Percentiles rank a stretch among this genome's conserved stretches.
These are phyloP conservation scores for Septoria petroselini DNA, from an alignment of 2,329 filamentous ascomycete species.

Conservation along the genomic window DNA sequence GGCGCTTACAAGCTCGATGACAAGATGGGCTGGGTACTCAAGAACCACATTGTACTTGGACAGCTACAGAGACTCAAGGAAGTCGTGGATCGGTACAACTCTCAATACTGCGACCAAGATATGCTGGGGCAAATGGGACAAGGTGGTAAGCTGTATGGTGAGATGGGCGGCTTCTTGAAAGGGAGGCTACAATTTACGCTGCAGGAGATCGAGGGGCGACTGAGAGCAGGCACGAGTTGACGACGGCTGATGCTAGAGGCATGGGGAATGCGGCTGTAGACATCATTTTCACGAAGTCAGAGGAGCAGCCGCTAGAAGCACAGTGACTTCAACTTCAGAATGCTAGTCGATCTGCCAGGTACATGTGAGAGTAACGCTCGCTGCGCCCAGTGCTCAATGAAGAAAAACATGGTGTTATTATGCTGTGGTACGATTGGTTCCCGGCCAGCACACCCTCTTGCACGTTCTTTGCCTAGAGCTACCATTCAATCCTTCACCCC, in stretches of 20 bases:
- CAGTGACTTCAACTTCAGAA: no score
- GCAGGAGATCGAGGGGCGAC: slow-evolving; percentile 15
- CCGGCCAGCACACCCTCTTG: no score
- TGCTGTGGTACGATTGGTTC: no score
- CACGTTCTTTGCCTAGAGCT: no score
- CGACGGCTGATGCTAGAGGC: not conserved
- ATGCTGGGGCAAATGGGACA: slow-evolving; percentile 3
- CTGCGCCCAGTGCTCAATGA: no score
- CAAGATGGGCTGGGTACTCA: slow-evolving; percentile 18
- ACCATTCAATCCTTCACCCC: no score
- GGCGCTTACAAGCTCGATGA: slow-evolving; percentile 21
- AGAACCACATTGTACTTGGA: slow-evolving; percentile 23
- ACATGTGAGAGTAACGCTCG: no score
- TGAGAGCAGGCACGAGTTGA: slow-evolving; percentile 10
- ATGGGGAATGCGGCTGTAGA: slow-evolving; percentile 2
- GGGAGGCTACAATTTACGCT: slow-evolving; percentile 18
- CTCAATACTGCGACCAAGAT: slow-evolving; percentile 10
- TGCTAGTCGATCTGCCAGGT: no score
- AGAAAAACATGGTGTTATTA: no score
- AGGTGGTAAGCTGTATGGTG: slow-evolving; percentile 11
- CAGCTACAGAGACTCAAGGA: slow-evolving; percentile 23
- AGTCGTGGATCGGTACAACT: slow-evolving; percentile 11
- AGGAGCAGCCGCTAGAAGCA: no score
- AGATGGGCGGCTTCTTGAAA: slow-evolving; percentile 16
- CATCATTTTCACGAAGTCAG: no score